Base-by-base conservation (phyloP, 805 yeast genomes). In the Zygosaccharomyces kombuchaensis region DNA sequence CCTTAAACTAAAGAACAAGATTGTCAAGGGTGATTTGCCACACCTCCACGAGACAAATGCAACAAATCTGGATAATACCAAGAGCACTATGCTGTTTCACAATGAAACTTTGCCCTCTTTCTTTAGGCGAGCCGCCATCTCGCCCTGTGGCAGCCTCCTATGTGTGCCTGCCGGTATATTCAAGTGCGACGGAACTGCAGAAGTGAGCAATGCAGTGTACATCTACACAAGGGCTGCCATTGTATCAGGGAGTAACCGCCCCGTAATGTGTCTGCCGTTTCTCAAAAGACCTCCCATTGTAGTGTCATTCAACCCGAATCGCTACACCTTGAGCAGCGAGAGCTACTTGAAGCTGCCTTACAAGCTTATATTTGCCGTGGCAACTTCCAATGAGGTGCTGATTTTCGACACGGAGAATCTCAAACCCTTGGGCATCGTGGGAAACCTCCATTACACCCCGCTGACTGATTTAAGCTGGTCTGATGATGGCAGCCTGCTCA, bases 401-500 rank as follows among this genome's bases (percentile, higher is more conserved):
- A 68, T 93, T 1, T 93, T 87, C 65, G 95, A 88, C 54, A 91
- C 98, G 0, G 85, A 82, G 51, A 72, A 74, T 26, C 57, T 72
- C 21, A 65, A 73, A 45, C 95, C 97, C 2, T 57, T 93, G 17
- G 93, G 90, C 4, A 68, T 78, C 10, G 83, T 84, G 2, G 75
- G 86, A 0, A 88, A 88, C 56, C 70, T 93, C 41, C 99, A 93
- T 61, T 90, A 90, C 58, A 82, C 95, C 2, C 80, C 93, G 1
- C 74, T 93, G 27, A 90, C 99, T 0, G 99, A 93, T 62, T 59
- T 91, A 39, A 68, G 83, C 7, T 93, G 99, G 99, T 75, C 86
- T 17, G 65, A 68, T 4, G 89, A 87, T 63, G 99, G 98, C 0
- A 65, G 66, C 12, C 68, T 77, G 10, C 65, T 93, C 13, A 70